These are phyloP conservation scores for Colletotrichum lindemuthianum DNA, from an alignment of 2,329 filamentous ascomycete genomes.

Conservation along the genomic window DNA sequence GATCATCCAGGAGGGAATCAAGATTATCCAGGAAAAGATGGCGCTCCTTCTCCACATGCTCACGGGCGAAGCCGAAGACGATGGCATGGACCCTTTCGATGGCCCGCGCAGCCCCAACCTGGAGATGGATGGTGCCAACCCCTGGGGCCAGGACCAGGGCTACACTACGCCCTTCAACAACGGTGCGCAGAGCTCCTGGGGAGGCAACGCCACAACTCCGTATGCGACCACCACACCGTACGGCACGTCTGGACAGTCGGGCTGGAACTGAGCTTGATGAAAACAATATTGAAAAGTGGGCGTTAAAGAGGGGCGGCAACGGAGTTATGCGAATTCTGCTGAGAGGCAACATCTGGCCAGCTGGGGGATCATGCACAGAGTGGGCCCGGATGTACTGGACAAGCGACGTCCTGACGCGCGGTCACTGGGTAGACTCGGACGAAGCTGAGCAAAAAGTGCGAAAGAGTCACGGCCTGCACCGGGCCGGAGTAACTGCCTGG, in stretches of 20 bases:
- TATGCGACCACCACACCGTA: conserved; percentile 56
- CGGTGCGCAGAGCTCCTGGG: conserved; percentile 72
- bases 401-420: too few relatives aligned
- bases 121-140: conserved; percentile 67
- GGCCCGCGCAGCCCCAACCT: conserved; percentile 74
- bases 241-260: conserved; percentile 61
- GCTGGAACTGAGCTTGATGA: conserved; percentile 54
- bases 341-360: conserved; percentile 7
- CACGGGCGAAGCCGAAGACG: conserved; percentile 62
- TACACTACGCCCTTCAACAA: conserved; percentile 75
- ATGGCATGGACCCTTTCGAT: conserved; percentile 68
- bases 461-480: too few relatives aligned
- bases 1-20: conserved; percentile 89
- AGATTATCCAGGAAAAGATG: conserved; percentile 89
- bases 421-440: too few relatives aligned
- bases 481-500: too few relatives aligned
- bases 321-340: conserved; percentile 29
- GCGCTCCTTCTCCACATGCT: conserved; percentile 78
- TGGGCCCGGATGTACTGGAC: too few relatives aligned
- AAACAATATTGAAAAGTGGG: conserved; percentile 17
- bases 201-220: conserved; percentile 62
- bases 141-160: conserved; percentile 68
- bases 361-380: not conserved
- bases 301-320: conserved; percentile 30
- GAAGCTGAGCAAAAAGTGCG: too few relatives aligned